Evolutionary conservation across 305 asterid species (phyloP).

Genomic region (Solanum hybrid): DNA sequence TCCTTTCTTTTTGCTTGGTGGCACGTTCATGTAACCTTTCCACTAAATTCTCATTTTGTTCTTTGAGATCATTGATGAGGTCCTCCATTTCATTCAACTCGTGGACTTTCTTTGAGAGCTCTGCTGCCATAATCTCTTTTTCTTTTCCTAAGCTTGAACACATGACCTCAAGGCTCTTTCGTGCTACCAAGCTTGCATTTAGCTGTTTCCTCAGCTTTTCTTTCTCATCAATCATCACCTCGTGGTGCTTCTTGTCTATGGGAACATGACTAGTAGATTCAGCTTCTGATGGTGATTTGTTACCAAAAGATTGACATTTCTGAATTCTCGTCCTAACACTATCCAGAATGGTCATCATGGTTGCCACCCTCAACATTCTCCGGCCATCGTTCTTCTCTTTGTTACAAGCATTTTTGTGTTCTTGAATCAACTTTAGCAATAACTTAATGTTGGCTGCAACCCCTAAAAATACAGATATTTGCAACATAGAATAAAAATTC

Average conservation of each 20-base stretch:
- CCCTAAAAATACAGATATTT: conserved; percentile 30
- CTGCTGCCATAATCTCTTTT: conserved; percentile 64
- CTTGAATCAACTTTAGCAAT: conserved; percentile 63
- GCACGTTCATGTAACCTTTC: conserved; percentile 38
- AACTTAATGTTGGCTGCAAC: conserved; percentile 76
- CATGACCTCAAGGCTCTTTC: conserved; percentile 67
- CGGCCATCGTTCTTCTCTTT: conserved; percentile 56
- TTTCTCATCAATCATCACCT: conserved; percentile 29
- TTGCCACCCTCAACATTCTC: conserved; percentile 87
- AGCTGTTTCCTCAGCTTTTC: conserved; percentile 50
- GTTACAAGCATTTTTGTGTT: conserved; percentile 65
- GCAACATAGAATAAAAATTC: neutral
- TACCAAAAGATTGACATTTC: conserved; percentile 64
- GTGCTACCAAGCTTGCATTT: conserved; percentile 43
- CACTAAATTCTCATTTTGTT: conserved; percentile 38
- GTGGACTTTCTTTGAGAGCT: conserved; percentile 48
- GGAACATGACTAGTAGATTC: conserved; percentile 16
- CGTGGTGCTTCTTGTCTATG: conserved; percentile 23
- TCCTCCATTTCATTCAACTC: conserved; percentile 59
- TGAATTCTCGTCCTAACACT: conserved; percentile 52
- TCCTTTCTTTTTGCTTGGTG: conserved; percentile 24
- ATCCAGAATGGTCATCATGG: conserved; percentile 82
- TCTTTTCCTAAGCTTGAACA: conserved; percentile 73
- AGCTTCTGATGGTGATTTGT: conserved; percentile 18
- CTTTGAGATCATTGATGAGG: conserved; percentile 39